phyloP scores from a whole-genome alignment of 2,329 filamentous ascomycete genomes.

The Teratosphaeria gauchensis region DNA sequence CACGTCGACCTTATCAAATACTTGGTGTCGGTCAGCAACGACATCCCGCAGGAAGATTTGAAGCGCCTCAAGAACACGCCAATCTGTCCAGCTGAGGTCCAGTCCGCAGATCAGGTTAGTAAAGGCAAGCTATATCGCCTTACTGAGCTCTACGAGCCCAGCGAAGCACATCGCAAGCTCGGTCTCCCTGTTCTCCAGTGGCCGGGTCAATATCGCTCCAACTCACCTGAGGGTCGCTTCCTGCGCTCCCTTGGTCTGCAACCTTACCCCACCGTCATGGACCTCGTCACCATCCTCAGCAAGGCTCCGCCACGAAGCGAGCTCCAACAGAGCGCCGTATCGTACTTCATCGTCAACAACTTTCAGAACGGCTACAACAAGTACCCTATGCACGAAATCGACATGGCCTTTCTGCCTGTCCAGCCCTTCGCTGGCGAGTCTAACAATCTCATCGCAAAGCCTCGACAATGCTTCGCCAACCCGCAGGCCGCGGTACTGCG shows the following conservation, averaged over 20 bases:
- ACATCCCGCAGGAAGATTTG: slow-evolving; percentile 78
- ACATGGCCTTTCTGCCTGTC: slow-evolving; percentile 53
- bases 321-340: slow-evolving; percentile 60
- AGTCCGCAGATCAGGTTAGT: slow-evolving; percentile 26
- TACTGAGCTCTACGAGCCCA: slow-evolving; percentile 73
- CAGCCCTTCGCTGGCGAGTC: slow-evolving; percentile 55
- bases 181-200: slow-evolving; percentile 71
- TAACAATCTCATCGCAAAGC: slow-evolving; percentile 51
- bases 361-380: slow-evolving; percentile 64
- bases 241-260: slow-evolving; percentile 64
- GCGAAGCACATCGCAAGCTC: slow-evolving; percentile 57
- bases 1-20: slow-evolving; percentile 94
- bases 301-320: slow-evolving; percentile 46
- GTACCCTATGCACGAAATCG: slow-evolving; percentile 46
- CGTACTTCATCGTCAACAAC: slow-evolving; percentile 75
- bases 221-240: slow-evolving; percentile 64
- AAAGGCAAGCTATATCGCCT: slow-evolving; percentile 52
- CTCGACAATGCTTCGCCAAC: slow-evolving; percentile 74
- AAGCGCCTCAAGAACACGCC: slow-evolving; percentile 65
- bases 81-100: slow-evolving; percentile 69
- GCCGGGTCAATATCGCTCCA: slow-evolving; percentile 61
- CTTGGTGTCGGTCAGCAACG: slow-evolving; percentile 75
- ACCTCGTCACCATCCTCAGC: slow-evolving; percentile 70
- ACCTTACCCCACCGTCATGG: slow-evolving; percentile 58
- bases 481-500: slow-evolving; percentile 65